Evolutionary conservation across 768 basidiomycete species (phyloP), one percentile per base, ranked within the genome.

Genomic region (Dioszegia aurantiaca): DNA sequence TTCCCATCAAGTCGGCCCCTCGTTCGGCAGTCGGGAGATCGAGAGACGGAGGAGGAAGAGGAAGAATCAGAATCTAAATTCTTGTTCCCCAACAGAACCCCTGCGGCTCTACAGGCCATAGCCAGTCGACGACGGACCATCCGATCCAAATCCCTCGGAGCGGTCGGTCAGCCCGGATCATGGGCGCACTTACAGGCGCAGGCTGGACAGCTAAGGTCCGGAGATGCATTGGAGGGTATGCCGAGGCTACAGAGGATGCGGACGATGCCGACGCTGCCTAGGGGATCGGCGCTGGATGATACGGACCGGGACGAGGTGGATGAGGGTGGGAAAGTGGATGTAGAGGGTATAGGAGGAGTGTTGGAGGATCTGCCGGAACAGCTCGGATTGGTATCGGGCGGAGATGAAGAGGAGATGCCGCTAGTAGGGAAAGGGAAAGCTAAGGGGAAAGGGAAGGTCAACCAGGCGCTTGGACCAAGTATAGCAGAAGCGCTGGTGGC

Each of bases 31-130:
- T 26, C 23, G 51, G 51, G 39, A 11, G 44, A 30, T 14, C 53
- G 39, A n/a, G 63, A 60, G 3, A 67, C 62, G 9, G 73, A 67
- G 10, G 68, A 67, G 11, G 65, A 69, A 12, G 73, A 74, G 26
- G 75, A 76, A 41, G 73, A 74, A 57, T 68, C 71, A 21, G 75
- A 74, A 51, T 74, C 73, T 14, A 53, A 53, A 3, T 40, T 53
- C 44, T 43, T 76, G 27, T 76, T 76, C 63, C 75, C 75, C 0
- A 74, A 74, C 49, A 52, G 72, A 36, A 76, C 75, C 24, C 73
- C 75, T 8, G 63, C 66, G 4, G 62, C 64, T 12, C 65, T 67
- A 0, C 59, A 66, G 51, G 63, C 67, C 19, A 58, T 62, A 42
- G 63, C 67, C 9, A 53, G 56, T 5, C 57, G 58, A 9, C 43